A percentile compares a stretch with the other conserved stretches of the same genome.
Conservation (phyloP, 2,329 filamentous ascomycete genomes). For the Colletotrichum sp. region DNA sequence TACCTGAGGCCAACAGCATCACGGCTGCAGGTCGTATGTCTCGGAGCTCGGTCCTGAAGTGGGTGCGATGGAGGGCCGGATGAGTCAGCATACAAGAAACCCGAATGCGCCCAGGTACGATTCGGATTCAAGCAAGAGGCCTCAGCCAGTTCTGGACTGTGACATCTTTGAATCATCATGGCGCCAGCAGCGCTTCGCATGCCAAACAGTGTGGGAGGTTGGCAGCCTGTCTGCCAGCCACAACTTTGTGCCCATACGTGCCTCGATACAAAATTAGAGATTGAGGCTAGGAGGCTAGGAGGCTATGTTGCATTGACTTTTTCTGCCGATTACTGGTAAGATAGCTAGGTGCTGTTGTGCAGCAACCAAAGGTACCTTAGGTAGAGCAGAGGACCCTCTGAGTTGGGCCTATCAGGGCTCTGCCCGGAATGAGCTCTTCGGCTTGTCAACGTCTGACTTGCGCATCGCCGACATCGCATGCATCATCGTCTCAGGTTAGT, state of each 20-base stretch:
- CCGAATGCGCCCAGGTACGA: not conserved
- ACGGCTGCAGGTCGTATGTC: not conserved
- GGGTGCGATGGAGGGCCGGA: not conserved
- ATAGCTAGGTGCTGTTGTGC: not conserved
- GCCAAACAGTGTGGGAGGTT: not conserved
- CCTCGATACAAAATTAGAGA: not conserved
- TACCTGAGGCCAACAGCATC: conserved; percentile 4
- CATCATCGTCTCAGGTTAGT: not conserved
- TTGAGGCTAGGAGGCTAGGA: not conserved
- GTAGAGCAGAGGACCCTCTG: not conserved
- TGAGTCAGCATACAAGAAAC: conserved; percentile 2
- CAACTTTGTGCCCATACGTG: not conserved
- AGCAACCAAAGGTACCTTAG: not conserved
- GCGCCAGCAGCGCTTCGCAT: not conserved
- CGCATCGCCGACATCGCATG: conserved; percentile 12
- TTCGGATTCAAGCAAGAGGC: not conserved
- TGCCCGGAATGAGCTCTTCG: not conserved
- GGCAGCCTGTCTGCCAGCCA: not conserved
- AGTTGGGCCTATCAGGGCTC: not conserved
- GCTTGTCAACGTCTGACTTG: not conserved
- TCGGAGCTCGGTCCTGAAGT: not conserved
- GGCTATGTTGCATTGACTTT: not conserved
- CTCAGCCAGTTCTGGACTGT: not conserved
- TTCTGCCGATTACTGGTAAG: not conserved
- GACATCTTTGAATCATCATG: not conserved